Evolutionary conservation across 257 asterid species (phyloP).

Genomic region (Ophiorrhiza pumila): DNA sequence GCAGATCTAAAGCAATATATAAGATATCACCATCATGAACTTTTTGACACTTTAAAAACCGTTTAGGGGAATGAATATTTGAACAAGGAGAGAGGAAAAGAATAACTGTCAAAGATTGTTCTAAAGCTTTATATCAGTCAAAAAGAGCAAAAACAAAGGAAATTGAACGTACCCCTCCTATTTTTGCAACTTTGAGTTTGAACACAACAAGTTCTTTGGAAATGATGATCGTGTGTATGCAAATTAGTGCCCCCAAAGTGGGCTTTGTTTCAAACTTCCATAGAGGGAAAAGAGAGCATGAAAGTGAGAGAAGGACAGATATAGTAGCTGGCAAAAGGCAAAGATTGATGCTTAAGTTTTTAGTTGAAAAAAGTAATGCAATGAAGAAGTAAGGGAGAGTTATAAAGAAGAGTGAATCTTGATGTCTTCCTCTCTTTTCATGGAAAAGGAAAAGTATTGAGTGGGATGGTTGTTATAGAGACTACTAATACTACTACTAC

Average conservation of each 20-base stretch:
- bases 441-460: conserved; percentile 46
- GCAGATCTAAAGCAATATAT: conserved; percentile 26
- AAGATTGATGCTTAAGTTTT: conserved; percentile 24
- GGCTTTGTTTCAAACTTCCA: conserved; percentile 60
- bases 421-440: conserved; percentile 40
- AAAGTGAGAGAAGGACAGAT: conserved; percentile 25
- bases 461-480: conserved; percentile 16
- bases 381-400: conserved; percentile 16
- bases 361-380: conserved; percentile 20
- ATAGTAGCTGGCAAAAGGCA: conserved; percentile 22
- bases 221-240: conserved; percentile 50
- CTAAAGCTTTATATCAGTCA: conserved; percentile 40
- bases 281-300: conserved; percentile 57
- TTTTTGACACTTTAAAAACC: conserved; percentile 24
- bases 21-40: conserved; percentile 12
- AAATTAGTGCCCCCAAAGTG: conserved; percentile 53
- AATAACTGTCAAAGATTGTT: conserved; percentile 27
- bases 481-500: too few species aligned
- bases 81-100: conserved; percentile 14
- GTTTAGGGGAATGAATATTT: conserved; percentile 16
- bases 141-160: conserved; percentile 30
- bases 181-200: conserved; percentile 20
- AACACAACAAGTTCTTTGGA: conserved; percentile 16
- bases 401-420: conserved; percentile 24
- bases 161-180: conserved; percentile 47